Evolutionary conservation across 192 early-diverging fungal species (phyloP), one percentile per base, ranked within the genome.

Genomic region (Coemansia sp.): DNA sequence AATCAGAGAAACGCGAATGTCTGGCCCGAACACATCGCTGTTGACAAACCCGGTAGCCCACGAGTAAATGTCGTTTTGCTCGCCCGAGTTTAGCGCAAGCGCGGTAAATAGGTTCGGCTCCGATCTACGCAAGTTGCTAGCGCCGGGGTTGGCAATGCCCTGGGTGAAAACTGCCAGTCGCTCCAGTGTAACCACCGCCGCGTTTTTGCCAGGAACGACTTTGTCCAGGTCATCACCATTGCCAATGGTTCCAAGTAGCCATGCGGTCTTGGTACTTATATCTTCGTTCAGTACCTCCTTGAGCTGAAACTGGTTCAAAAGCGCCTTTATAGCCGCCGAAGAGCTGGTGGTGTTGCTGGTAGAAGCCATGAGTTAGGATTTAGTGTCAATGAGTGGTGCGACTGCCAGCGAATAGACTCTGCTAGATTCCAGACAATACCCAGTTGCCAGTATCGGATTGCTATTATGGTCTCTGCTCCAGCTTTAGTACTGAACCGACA

Each of bases 1-100:
- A 8, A 84, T 84, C 11, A 82, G 47, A 8, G 80, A 80, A 28
- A 84, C 70, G 44, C 83, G 82, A 7, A 82, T 55, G 56, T 85
- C 83, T 2, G 82, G 79, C 15, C 62, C 67, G 36, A 75, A 53
- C 27, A 62, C 30, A 10, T 51, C 47, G 6, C 48, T 48, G 9
- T 43, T 22, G 8, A 82, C 42, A 12, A 63, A 57, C 7, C 80
- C 79, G n/a, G 81, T 71, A 27, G 75, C 78, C 84, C 84, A 85
- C 21, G 79, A 70, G 44, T 89, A 89, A 15, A 89, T 82, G 36
- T 86, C 85, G 50, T 89, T 89, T 15, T 70, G 64, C 10, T 82
- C 83, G 1, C 50, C 66, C 17, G 78, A 49, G 0, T 53, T 29
- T 6, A 86, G 52, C 10, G 30, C 1, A 1, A 58, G 14, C 3